Base-by-base conservation (phyloP, 768 basidiomycete species). In the Mycena galopus region DNA sequence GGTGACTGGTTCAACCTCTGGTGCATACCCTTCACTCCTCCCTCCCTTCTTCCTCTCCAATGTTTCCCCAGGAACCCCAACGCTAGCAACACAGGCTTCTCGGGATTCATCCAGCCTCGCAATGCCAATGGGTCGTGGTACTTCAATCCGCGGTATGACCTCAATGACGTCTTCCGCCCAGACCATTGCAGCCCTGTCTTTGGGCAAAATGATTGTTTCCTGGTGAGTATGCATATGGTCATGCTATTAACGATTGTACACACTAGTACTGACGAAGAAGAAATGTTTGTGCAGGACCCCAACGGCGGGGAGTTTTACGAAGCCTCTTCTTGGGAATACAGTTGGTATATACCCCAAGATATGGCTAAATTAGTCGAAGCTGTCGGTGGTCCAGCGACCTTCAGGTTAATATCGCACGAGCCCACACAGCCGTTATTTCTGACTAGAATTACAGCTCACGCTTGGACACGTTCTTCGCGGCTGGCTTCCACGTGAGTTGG, bases 1-100 rank as follows among this genome's bases (percentile, higher is more conserved):
- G 67, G 71, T 33, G 74, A 75, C n/a, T 75, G 74, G 74, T 69
- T 69, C 53, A 72, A 75, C 32, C 53, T 72, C 33, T 75, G 74
- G n/a, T n/a, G n/a, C n/a, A n/a, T n/a, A n/a, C n/a, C n/a, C n/a
- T n/a, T n/a, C n/a, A n/a, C n/a, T n/a, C n/a, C n/a, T n/a, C n/a
- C n/a, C n/a, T n/a, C n/a, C n/a, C n/a, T n/a, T n/a, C n/a, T n/a
- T n/a, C n/a, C n/a, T n/a, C n/a, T n/a, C n/a, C n/a, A n/a, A n/a
- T n/a, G n/a, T n/a, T n/a, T n/a, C n/a, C n/a, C n/a, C n/a, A n/a
- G n/a, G 74, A 75, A 75, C 60, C 67, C 71, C n/a, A 44, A 61
- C 47, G 74, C 74, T 17, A 23, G 32, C 1, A 55, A 75, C 37
- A 69, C 53, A 30, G 74, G 74, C 2, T 75, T 72, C 56, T 51